Base-by-base conservation (phyloP, 768 basidiomycete genomes). In the Kwoniella bestiolae region DNA sequence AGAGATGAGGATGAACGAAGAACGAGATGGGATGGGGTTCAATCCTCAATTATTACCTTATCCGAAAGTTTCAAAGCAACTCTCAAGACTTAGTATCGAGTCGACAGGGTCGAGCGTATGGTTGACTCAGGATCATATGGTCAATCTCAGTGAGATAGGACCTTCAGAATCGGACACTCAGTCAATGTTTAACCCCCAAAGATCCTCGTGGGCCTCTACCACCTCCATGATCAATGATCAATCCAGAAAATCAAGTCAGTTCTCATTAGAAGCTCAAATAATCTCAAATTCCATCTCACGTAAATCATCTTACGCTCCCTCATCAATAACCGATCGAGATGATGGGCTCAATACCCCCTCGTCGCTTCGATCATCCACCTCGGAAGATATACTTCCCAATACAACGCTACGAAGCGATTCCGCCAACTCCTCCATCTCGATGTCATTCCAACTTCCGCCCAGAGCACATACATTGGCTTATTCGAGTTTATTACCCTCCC, bases 41-140 rank as follows among this genome's bases (percentile, higher is more conserved):
- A 34, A 65, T 45, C 63, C 63, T n/a, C 63, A 65, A 23, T 28
- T 50, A 2, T 28, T 65, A 31, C 63, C 47, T 14, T 65, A 65
- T 59, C 63, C 63, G 5, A 65, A 65, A 18, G n/a, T 65, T n/a
- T 57, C 63, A 8, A 32, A 44, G 11, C 49, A 47, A 4, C 35
- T 52, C 7, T 59, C 56, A 6, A 29, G 63, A 51, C 23, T 59
- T 1, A 65, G 63, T 25, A 18, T 65, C 16, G 63, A 65, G 21
- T 50, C 53, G 11, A 65, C 46, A 3, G 31, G 32, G 18, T 63
- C 62, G 7, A 58, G 55, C 2, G 49, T 46, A 9, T 65, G 63
- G 63, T 59, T 34, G 14, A 49, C 14, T 56, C 52, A 55, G 11
- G 25, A 55, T 26, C 52, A n/a, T 34, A 29, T 25, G 56, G 45